Evolutionary conservation across 331 rosid species (phyloP), one percentile per base, ranked within the genome.

Genomic region (Ulmus americana): DNA sequence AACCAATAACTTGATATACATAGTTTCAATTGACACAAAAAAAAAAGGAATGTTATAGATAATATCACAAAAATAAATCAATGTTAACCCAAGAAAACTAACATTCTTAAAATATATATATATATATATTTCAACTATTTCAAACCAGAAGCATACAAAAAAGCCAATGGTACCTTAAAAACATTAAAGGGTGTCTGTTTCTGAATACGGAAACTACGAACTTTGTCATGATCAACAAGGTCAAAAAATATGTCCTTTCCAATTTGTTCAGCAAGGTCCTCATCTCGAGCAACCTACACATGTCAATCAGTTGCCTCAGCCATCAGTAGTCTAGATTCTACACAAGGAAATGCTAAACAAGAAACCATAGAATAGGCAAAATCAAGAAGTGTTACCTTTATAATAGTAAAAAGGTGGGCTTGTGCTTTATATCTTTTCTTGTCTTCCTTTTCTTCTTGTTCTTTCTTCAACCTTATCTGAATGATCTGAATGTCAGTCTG

Each of bases 221-320:
- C 95, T 85, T 85, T 90, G 63, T 90, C 95, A 83, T 87, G 95
- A 76, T 90, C 92, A 66, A 90, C 97, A 45, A 90, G 95, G 77
- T 87, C 97, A 69, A 90, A 90, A 79, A 81, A 87, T 75, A 81
- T 78, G 70, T 81, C 82, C 58, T 70, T 87, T 57, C 97, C 97
- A 43, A 87, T 87, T 72, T 90, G 97, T 42, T 85, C 81, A 38
- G 13, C 46, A 45, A 91, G 84, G 76, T 91, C 97, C 58, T 68
- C 83, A 56, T 91, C 96, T 40, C 95, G 79, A 48, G 96, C 94
- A 72, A 88, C 95, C 97, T 91, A 76, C 4, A 70, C 64, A 56
- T 73, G 68, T 55, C 61, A 70, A 45, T 40, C 8, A 58, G 57
- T 39, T 46, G 7, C 53, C 61, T 58, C 55, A 63, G 22, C 41